These are phyloP conservation scores for Sanghuangporus baumii DNA, from an alignment of 1,284 basidiomycete species.

Conservation along the genomic window DNA sequence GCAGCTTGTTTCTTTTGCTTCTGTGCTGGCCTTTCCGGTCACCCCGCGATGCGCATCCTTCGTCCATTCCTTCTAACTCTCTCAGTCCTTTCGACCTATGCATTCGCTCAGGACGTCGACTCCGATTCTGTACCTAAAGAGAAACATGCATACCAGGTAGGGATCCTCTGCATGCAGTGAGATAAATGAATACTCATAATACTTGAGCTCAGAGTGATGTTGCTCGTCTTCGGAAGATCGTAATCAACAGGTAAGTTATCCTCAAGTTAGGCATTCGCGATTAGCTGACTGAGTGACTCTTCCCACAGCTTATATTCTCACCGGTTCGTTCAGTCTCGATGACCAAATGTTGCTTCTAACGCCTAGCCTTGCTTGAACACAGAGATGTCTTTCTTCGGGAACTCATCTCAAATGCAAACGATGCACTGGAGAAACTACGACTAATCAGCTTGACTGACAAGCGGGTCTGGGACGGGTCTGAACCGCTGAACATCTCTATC, in stretches of 20 bases:
- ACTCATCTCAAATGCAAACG: conserved; percentile 90
- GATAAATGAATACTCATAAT: conserved; percentile 2
- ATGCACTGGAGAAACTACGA: conserved; percentile 90
- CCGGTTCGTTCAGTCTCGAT: conserved; percentile 38
- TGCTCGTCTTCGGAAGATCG: conserved; percentile 83
- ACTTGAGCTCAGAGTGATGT: conserved; percentile 74
- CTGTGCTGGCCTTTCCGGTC: neutral
- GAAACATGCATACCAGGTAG: conserved; percentile 77
- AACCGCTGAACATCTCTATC: conserved; percentile 83
- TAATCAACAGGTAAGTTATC: conserved; percentile 71
- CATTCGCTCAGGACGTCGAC: conserved; percentile 47
- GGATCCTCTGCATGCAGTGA: conserved; percentile 20
- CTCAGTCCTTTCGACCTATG: conserved; percentile 42
- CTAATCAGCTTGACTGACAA: conserved; percentile 80
- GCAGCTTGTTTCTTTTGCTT: neutral
- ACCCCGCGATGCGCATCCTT: conserved; percentile 52
- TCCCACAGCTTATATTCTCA: conserved; percentile 69
- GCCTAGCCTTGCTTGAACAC: conserved; percentile 13
- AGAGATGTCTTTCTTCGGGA: conserved; percentile 94
- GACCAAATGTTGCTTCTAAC: conserved; percentile 5
- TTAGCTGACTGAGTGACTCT: conserved; percentile 7
- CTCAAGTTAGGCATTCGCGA: neutral
- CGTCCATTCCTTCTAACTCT: conserved; percentile 47
- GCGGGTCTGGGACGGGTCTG: conserved; percentile 59
- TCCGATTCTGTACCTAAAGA: conserved; percentile 37